phyloP scores from a whole-genome alignment of 768 basidiomycete species.

The Russula ochroleuca region DNA sequence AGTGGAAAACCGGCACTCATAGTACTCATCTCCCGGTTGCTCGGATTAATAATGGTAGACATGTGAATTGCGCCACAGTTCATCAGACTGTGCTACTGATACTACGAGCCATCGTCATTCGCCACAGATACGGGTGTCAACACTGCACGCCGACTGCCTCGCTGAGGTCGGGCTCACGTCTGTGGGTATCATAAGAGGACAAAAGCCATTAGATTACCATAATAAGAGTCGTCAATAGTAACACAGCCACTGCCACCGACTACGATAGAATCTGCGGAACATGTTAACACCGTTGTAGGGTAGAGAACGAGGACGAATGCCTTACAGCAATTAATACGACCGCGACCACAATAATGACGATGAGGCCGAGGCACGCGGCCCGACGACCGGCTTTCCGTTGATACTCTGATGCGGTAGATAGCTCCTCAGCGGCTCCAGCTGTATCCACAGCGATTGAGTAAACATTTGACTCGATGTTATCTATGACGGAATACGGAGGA shows the following conservation, averaged over 20 bases:
- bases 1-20: not conserved
- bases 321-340: slow-evolving; percentile 90
- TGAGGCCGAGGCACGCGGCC: slow-evolving; percentile 84
- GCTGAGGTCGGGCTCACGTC: not conserved
- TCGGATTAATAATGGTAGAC: not conserved
- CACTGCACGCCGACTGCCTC: no score
- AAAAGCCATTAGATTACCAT: slow-evolving; percentile 20
- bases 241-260: not conserved
- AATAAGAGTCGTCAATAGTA: slow-evolving; percentile 1
- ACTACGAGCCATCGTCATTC: not conserved
- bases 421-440: slow-evolving; percentile 75
- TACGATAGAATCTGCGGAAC: slow-evolving; percentile 14
- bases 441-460: slow-evolving; percentile 83
- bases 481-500: slow-evolving; percentile 39
- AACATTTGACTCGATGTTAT: slow-evolving; percentile 94
- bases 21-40: not conserved
- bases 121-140: not conserved
- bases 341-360: slow-evolving; percentile 80
- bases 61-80: not conserved
- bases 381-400: slow-evolving; percentile 91
- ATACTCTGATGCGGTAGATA: slow-evolving; percentile 85
- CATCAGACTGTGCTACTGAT: not conserved
- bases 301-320: not conserved
- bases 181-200: slow-evolving; percentile 1
- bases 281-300: not conserved